Conservation (phyloP, 371 early-diverging fungal species). For the Entomophthora muscae region DNA sequence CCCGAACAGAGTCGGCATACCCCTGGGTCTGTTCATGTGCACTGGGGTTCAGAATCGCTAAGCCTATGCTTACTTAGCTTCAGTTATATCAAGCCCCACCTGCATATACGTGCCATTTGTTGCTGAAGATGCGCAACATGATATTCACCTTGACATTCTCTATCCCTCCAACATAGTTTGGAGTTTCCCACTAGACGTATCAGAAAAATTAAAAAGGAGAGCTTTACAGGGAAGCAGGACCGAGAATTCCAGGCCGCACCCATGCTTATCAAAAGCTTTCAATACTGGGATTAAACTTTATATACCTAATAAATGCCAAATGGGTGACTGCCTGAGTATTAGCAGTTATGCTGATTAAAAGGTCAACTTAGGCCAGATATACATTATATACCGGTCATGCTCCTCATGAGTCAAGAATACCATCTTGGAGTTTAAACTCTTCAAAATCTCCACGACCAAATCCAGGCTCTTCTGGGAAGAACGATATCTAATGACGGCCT, state of each 20-base stretch:
- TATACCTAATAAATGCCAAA: constrained; percentile 65
- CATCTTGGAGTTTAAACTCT: constrained; percentile 56
- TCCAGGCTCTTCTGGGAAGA: constrained; percentile 35
- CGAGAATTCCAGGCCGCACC: constrained; percentile 87
- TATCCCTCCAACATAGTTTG: constrained; percentile 75
- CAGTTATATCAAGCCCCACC: constrained; percentile 19
- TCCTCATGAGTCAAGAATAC: constrained; percentile 60
- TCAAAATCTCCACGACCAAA: constrained; percentile 40
- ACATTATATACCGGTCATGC: constrained; percentile 54
- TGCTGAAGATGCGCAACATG: constrained; percentile 76
- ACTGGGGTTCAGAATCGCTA: constrained; percentile 84
- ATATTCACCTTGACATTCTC: constrained; percentile 91
- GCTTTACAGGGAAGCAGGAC: constrained; percentile 52
- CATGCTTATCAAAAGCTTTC: constrained; percentile 43
- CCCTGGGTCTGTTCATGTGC: constrained; percentile 72
- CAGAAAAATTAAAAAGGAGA: not conserved
- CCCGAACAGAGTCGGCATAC: constrained; percentile 72
- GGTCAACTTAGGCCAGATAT: not conserved
- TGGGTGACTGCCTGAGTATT: constrained; percentile 96
- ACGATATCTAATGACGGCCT: constrained; percentile 62
- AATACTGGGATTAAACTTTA: too few relatives aligned
- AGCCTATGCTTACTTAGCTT: constrained; percentile 25
- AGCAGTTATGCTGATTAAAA: constrained; percentile 66
- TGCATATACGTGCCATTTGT: constrained; percentile 94
- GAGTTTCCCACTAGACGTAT: constrained; percentile 57